These are phyloP conservation scores for Lepraria neglecta DNA, from an alignment of 495 filamentous ascomycete genomes.

Conservation along the genomic window DNA sequence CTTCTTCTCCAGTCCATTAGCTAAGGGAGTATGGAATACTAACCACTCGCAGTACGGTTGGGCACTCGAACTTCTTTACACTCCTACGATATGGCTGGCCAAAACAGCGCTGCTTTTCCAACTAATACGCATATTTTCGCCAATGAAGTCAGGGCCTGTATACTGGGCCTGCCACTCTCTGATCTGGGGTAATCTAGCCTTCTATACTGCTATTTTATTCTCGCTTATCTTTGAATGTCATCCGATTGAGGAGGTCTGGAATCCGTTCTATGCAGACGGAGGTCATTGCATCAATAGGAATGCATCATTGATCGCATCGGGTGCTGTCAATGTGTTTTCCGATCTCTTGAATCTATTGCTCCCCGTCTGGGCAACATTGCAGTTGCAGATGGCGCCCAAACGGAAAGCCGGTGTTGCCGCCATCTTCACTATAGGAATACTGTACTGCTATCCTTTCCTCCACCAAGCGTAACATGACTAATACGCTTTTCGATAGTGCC, in stretches of 20 bases:
- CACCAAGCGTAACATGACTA: neutral
- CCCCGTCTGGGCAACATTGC: constrained; percentile 21
- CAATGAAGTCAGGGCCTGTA: constrained; percentile 16
- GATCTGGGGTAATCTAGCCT: constrained; percentile 20
- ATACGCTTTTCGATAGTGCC: constrained; percentile 3
- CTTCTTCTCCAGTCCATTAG: too few relatives aligned
- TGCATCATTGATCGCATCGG: neutral
- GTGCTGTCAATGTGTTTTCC: constrained; percentile 20
- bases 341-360: constrained; percentile 22
- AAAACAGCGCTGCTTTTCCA: constrained; percentile 23
- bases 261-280: neutral
- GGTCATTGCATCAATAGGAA: constrained; percentile 12
- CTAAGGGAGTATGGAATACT: neutral
- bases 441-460: constrained; percentile 1
- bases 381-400: constrained; percentile 20
- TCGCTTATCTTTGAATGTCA: constrained; percentile 25
- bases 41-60: constrained; percentile 16
- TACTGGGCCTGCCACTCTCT: constrained; percentile 22
- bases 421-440: constrained; percentile 9
- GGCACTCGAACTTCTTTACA: constrained; percentile 22
- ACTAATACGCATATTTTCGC: constrained; percentile 27
- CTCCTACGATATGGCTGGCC: constrained; percentile 14
- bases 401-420: constrained; percentile 12
- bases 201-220: constrained; percentile 22
- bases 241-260: constrained; percentile 17